These are phyloP conservation scores for Earliella scabrosa DNA, from an alignment of 1,284 basidiomycete genomes.

Conservation along the genomic window DNA sequence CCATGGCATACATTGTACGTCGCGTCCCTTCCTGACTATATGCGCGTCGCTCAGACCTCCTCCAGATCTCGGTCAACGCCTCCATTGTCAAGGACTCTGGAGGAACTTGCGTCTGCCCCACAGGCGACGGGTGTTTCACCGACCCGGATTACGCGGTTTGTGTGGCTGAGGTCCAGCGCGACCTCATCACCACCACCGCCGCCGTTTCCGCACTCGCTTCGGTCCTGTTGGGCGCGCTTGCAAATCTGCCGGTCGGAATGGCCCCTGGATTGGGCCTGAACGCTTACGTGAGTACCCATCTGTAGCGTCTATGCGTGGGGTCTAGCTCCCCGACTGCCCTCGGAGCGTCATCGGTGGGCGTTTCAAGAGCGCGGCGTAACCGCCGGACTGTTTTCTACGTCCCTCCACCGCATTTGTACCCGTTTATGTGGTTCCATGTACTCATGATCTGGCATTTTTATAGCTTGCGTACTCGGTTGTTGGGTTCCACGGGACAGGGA, in stretches of 20 bases:
- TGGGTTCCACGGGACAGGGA: conserved; percentile 80
- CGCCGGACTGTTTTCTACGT: too few species aligned
- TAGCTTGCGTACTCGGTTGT: conserved; percentile 91
- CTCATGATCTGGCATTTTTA: too few species aligned
- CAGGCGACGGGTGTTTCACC: conserved; percentile 52
- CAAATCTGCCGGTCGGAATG: conserved; percentile 85
- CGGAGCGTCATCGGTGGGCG: too few species aligned
- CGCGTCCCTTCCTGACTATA: too few species aligned
- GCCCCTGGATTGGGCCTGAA: conserved; percentile 84
- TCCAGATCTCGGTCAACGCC: conserved; percentile 84
- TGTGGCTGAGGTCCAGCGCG: conserved; percentile 67
- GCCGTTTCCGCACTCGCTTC: conserved; percentile 78
- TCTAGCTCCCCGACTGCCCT: too few species aligned
- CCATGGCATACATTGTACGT: conserved; percentile 71
- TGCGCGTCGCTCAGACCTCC: background rate
- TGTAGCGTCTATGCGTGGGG: too few species aligned
- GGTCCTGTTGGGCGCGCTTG: conserved; percentile 82
- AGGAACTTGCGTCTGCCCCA: conserved; percentile 80
- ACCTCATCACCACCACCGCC: conserved; percentile 81
- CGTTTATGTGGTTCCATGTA: too few species aligned
- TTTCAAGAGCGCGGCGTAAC: too few species aligned
- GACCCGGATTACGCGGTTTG: conserved; percentile 71
- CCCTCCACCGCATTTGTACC: too few species aligned
- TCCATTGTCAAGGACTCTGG: conserved; percentile 78
- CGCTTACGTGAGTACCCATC: conserved; percentile 65